Evolutionary conservation across 2,329 filamentous ascomycete species (phyloP), one percentile per base, ranked within the genome.

Genomic region (Ceratocystis alfenasii): DNA sequence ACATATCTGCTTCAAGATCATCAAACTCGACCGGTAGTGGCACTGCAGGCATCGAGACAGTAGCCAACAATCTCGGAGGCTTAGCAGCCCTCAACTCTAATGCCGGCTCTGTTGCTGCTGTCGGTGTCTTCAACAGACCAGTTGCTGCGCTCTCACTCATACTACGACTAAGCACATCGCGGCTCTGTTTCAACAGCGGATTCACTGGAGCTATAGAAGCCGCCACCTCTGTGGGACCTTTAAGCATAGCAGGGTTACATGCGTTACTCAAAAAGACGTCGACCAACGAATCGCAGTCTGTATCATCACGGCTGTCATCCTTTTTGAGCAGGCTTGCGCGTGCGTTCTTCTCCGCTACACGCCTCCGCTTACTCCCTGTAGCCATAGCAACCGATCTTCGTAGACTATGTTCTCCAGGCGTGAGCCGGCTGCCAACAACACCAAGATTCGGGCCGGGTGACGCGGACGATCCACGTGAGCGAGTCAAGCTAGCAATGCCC

Each of bases 1-100:
- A 68, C 66, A 68, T 69, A 62, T 68, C 46, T 66, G 59, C 68
- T 63, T 69, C 70, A 7, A 68, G 59, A 22, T 66, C 45, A 5
- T 64, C 60, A 28, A 66, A 60, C n/a, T 68, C 59, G 25, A 65
- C 66, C 36, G 62, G 63, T 36, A 60, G 61, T 3, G 48, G 46
- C 20, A 36, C 10, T 8, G 48, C 30, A n/a, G 28, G 28, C 30
- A 45, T 53, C 6, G 25, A 36, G 6, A 55, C 15, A 15, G 45
- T 36, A n/a, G 46, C 25, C 22, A 28, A 8, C 28, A 59, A 25
- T 30, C 5, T 22, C 15, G n/a, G 48, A 8, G 48, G 48, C 10
- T 1, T 17, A 22, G 12, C 10, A 15, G 10, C 10, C 12, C 10
- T 41, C 36, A 4, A 4, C 3, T 41, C 36, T 3, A 12, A 41